phyloP scores from a whole-genome alignment of 164 flowering plant species.

The Cinnamomum micranthum region DNA sequence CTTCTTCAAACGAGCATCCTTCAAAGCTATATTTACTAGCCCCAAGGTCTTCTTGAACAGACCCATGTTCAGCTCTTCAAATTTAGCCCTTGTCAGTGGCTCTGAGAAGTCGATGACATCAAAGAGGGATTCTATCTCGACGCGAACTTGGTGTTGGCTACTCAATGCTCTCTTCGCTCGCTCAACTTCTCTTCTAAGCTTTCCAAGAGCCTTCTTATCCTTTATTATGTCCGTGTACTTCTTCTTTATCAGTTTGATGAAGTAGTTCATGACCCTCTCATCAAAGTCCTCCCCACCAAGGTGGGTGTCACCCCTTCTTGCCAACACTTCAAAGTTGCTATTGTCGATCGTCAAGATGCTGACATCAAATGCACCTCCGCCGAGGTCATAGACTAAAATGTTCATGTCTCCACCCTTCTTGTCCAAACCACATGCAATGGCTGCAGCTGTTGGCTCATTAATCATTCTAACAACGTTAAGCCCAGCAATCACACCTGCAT shows the following conservation, averaged over 20 bases:
- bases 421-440: conserved; percentile 90
- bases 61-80: conserved; percentile 9
- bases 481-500: conserved; percentile 89
- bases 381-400: conserved; percentile 90
- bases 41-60: conserved; percentile 84
- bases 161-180: conserved; percentile 12
- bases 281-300: conserved; percentile 49
- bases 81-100: conserved; percentile 9
- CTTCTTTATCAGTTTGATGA: conserved; percentile 11
- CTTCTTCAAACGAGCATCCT: conserved; percentile 5
- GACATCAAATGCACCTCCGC: conserved; percentile 93
- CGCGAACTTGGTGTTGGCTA: conserved; percentile 1
- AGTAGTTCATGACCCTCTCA: conserved; percentile 12
- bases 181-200: conserved; percentile 7
- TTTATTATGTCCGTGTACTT: conserved; percentile 14
- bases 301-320: conserved; percentile 90
- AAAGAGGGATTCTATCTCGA: conserved; percentile 5
- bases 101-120: conserved; percentile 2
- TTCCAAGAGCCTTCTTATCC: conserved; percentile 10
- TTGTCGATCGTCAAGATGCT: conserved; percentile 85
- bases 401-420: conserved; percentile 91
- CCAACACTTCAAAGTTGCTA: conserved; percentile 88
- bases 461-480: conserved; percentile 72
- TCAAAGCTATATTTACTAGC: conserved; percentile 69
- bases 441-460: conserved; percentile 94